These are phyloP conservation scores for Neckera pumila DNA, from an alignment of 225 moss, liverwort and hornwort genomes.

Conservation along the genomic window DNA sequence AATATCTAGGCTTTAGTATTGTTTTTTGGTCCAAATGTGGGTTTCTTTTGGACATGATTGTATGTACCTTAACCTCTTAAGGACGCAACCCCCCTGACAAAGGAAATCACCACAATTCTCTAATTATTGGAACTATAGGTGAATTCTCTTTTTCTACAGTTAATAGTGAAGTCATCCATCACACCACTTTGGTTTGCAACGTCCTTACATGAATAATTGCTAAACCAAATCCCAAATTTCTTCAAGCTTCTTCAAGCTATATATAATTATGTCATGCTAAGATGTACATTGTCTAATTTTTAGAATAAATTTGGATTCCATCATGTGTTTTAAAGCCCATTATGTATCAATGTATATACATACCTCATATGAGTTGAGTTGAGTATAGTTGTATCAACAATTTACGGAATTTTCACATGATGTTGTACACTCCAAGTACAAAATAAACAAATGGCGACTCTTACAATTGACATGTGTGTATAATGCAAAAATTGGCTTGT, in stretches of 20 bases:
- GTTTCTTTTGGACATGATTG: not conserved
- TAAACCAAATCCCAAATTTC: too few species aligned
- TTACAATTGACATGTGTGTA: not conserved
- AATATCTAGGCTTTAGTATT: not conserved
- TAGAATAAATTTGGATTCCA: rapidly evolving
- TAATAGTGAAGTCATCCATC: not conserved
- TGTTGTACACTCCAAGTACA: too few species aligned
- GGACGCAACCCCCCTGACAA: rapidly evolving
- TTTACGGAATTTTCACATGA: not conserved
- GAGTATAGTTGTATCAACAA: not conserved
- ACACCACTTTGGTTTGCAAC: rapidly evolving
- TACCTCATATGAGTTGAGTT: not conserved
- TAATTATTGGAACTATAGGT: not conserved
- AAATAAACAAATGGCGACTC: too few species aligned
- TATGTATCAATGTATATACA: not conserved
- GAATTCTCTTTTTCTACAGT: not conserved
- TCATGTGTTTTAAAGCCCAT: not conserved
- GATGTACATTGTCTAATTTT: too few species aligned
- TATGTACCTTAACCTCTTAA: not conserved
- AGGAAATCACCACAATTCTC: not conserved
- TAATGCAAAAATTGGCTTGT: not conserved
- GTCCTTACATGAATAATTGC: rapidly evolving
- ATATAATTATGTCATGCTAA: not conserved
- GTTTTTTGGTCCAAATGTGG: not conserved
- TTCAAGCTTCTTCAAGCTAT: too few species aligned